Conservation (phyloP, 1,284 basidiomycete genomes). For the Cryptococcus sp. region DNA sequence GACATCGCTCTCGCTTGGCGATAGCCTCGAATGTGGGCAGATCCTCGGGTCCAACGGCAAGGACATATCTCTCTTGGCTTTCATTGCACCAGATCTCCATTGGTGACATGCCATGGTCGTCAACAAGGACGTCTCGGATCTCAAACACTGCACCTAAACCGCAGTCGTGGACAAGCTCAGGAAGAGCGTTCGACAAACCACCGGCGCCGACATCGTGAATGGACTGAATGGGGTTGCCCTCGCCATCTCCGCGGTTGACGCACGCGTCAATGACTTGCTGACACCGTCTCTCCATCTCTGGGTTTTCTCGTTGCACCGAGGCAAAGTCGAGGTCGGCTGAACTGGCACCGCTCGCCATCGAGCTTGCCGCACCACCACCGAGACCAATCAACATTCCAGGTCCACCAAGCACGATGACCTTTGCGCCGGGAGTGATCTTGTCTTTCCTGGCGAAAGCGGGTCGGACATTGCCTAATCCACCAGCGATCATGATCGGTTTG, state of each 20-base stretch:
- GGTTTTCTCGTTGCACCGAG: slow-evolving; percentile 95
- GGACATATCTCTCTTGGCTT: slow-evolving; percentile 95
- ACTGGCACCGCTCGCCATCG: slow-evolving; percentile 82
- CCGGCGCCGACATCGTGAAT: slow-evolving; percentile 99
- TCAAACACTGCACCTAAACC: slow-evolving; percentile 89
- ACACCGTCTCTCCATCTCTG: slow-evolving; percentile 95
- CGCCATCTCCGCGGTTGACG: slow-evolving; percentile 62
- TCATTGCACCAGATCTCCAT: slow-evolving; percentile 99
- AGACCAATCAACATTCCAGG: slow-evolving; percentile 96
- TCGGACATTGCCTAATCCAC: slow-evolving; percentile 91
- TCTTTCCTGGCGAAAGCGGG: slow-evolving; percentile 76
- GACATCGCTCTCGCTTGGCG: slow-evolving; percentile 86
- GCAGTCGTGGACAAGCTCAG: slow-evolving; percentile 95
- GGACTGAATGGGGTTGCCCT: slow-evolving; percentile 80
- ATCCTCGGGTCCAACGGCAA: slow-evolving; percentile 72
- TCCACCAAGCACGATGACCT: slow-evolving; percentile 92
- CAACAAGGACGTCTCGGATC: slow-evolving; percentile 88
- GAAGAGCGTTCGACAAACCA: slow-evolving; percentile 93
- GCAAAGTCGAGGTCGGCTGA: slow-evolving; percentile 95
- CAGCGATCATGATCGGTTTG: slow-evolving; percentile 99
- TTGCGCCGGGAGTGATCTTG: slow-evolving; percentile 72
- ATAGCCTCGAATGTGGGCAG: slow-evolving; percentile 68
- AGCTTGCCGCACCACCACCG: slow-evolving; percentile 93
- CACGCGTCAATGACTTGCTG: slow-evolving; percentile 98
- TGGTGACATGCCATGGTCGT: slow-evolving; percentile 91